Evolutionary conservation across 768 basidiomycete genomes (phyloP).

Genomic region (Panus rudis): DNA sequence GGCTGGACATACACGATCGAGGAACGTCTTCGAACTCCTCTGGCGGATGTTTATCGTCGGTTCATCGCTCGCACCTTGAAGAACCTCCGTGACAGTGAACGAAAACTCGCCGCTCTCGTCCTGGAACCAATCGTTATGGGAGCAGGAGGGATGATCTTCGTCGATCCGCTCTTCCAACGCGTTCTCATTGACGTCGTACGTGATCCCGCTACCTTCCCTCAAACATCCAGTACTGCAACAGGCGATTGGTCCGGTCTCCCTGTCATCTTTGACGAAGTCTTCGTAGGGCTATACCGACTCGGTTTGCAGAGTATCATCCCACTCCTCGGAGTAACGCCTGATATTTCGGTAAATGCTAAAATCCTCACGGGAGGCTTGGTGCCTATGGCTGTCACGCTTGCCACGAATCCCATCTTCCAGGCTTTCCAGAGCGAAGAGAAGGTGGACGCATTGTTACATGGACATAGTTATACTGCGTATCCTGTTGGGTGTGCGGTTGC

Average conservation of each 20-base stretch:
- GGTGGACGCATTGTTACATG: slow-evolving; percentile 83
- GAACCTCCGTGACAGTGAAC: slow-evolving; percentile 33
- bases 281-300: slow-evolving; percentile 85
- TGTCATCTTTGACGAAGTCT: slow-evolving; percentile 95
- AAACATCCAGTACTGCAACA: slow-evolving; percentile 13
- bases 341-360: slow-evolving; percentile 90
- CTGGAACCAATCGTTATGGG: slow-evolving; percentile 92
- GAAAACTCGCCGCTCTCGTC: slow-evolving; percentile 66
- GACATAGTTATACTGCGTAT: slow-evolving; percentile 95
- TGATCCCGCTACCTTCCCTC: slow-evolving; percentile 17
- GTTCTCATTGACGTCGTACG: slow-evolving; percentile 80
- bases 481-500: slow-evolving; percentile 91
- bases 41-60: slow-evolving; percentile 56
- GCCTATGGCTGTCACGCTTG: slow-evolving; percentile 80
- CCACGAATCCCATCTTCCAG: slow-evolving; percentile 71
- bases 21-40: slow-evolving; percentile 45
- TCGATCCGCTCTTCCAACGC: slow-evolving; percentile 94
- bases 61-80: slow-evolving; percentile 52
- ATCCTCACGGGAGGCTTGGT: slow-evolving; percentile 89
- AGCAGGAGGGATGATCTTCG: slow-evolving; percentile 95
- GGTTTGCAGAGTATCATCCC: slow-evolving; percentile 60
- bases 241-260: slow-evolving; percentile 63
- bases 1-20: slow-evolving; percentile 65
- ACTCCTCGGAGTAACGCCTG: slow-evolving; percentile 68
- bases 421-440: slow-evolving; percentile 74